phyloP scores from a whole-genome alignment of 345 rosid species.

The Atalantia buxifolia region DNA sequence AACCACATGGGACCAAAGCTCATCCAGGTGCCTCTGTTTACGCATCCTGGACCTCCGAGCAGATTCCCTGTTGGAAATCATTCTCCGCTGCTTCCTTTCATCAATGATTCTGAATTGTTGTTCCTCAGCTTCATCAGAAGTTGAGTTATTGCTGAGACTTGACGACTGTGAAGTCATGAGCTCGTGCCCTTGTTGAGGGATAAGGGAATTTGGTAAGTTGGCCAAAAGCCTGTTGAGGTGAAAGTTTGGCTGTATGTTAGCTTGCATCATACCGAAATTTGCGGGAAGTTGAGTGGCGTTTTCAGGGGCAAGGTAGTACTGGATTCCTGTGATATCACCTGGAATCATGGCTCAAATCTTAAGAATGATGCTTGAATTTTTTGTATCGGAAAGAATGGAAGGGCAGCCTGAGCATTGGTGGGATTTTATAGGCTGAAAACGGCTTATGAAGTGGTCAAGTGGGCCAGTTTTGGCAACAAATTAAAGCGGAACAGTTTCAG shows the following conservation, averaged over 20 bases:
- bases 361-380: slow-evolving; percentile 4
- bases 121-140: slow-evolving; percentile 79
- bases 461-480: slow-evolving; percentile 30
- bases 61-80: slow-evolving; percentile 96
- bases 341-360: slow-evolving; percentile 41
- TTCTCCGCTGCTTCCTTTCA: slow-evolving; percentile 89
- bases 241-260: slow-evolving; percentile 36
- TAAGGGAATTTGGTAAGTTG: slow-evolving; percentile 33
- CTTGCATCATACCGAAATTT: slow-evolving; percentile 37
- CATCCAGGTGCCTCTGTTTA: slow-evolving; percentile 94
- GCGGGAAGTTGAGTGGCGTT: slow-evolving; percentile 24
- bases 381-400: slow-evolving; percentile 26
- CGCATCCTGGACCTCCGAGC: slow-evolving; percentile 97
- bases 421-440: slow-evolving; percentile 50
- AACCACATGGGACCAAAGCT: slow-evolving; percentile 81
- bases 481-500: slow-evolving; percentile 9
- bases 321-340: slow-evolving; percentile 49
- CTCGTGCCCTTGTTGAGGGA: slow-evolving; percentile 33
- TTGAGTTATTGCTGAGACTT: slow-evolving; percentile 63
- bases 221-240: slow-evolving; percentile 39
- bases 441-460: slow-evolving; percentile 28
- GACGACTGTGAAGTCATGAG: slow-evolving; percentile 34
- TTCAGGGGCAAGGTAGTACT: slow-evolving; percentile 38
- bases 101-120: slow-evolving; percentile 57
- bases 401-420: slow-evolving; percentile 23